Base-by-base conservation (phyloP, 2,329 filamentous ascomycete species). In the Diplodia mutila region DNA sequence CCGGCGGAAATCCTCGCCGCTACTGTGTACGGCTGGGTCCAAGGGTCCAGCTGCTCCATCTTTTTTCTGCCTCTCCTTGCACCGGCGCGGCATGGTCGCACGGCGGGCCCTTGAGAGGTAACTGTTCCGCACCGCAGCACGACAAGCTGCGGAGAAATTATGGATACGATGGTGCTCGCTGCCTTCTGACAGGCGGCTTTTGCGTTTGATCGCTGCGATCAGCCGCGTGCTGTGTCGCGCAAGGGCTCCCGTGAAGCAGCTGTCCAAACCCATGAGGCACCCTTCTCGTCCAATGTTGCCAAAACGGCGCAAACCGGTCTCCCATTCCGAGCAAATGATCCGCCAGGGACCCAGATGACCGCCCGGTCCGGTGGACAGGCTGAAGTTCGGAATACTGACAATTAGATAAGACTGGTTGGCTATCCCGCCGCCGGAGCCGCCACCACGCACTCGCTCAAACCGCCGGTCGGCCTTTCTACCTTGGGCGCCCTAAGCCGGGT, bases 131-230 rank as follows among this genome's bases (percentile, higher is more conserved):
- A 34, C 25, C 34, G 21, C 34, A 59, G 37, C 27, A 34, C n/a
- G 18, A 34, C 53, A 16, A 21, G 42, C 32, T 57, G 53, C 53
- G 59, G 59, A 63, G 59, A 51, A 63, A 63, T 25, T 32, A 29
- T 32, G 59, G 46, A 37, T 48, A 18, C 59, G 7, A 16, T 11
- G 42, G 27, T 63, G 59, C 42, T n/a, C n/a, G 42, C 59, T 18
- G 59, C 59, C 59, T 51, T 63, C 59, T 51, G 42, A 51, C 59
- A 63, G 29, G 51, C 51, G 51, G 53, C 53, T 25, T n/a, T 9
- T 9, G 39, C 27, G 37, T 51, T 57, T 63, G 59, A 63, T 63
- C 59, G 27, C 59, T 32, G 39, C 25, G 59, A 63, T 63, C 59
- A 51, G 42, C 46, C 46, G 18, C 49, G 25, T 23, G 7, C 23